Evolutionary conservation across 2,329 filamentous ascomycete genomes (phyloP).

Genomic region (Ceratocystiopsis sp.): DNA sequence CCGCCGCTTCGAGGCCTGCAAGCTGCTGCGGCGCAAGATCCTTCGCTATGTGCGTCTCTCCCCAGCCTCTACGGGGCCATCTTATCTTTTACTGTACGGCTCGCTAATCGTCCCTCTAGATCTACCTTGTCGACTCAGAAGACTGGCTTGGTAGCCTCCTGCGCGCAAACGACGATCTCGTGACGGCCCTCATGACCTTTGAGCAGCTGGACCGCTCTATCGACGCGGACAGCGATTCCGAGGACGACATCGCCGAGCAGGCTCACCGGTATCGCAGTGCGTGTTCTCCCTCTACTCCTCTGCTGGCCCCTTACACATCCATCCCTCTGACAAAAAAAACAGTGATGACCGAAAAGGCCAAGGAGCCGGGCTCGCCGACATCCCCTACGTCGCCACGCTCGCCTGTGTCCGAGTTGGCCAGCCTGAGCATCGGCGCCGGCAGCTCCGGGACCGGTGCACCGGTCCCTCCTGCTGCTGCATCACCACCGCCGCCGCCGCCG

Average conservation of each 20-base stretch:
- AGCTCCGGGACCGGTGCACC: not conserved
- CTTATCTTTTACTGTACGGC: too few species aligned
- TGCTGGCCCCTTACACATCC: not conserved
- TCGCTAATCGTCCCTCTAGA: conserved; percentile 25
- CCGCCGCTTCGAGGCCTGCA: conserved; percentile 70
- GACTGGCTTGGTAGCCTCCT: conserved; percentile 83
- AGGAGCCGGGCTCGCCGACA: conserved; percentile 27
- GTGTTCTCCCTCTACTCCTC: conserved; percentile 7
- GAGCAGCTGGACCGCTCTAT: conserved; percentile 84
- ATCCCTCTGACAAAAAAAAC: not conserved
- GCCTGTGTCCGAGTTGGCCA: conserved; percentile 24
- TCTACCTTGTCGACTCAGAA: conserved; percentile 79
- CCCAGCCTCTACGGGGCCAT: not conserved
- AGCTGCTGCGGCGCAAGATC: conserved; percentile 66
- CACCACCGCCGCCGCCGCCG: conserved; percentile 17
- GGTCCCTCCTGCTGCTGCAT: not conserved
- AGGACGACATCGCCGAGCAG: conserved; percentile 50
- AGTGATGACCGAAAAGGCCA: conserved; percentile 38
- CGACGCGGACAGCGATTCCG: conserved; percentile 55
- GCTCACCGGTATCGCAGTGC: conserved; percentile 46
- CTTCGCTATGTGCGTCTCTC: conserved; percentile 50
- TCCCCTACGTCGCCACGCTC: conserved; percentile 22
- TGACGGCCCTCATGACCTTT: conserved; percentile 81
- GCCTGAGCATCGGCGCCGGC: conserved; percentile 21
- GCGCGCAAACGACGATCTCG: conserved; percentile 90